Percentiles rank a stretch among this genome's conserved stretches.
phyloP scores from a whole-genome alignment of 345 rosid species.

The Raphanus raphanistrum region DNA sequence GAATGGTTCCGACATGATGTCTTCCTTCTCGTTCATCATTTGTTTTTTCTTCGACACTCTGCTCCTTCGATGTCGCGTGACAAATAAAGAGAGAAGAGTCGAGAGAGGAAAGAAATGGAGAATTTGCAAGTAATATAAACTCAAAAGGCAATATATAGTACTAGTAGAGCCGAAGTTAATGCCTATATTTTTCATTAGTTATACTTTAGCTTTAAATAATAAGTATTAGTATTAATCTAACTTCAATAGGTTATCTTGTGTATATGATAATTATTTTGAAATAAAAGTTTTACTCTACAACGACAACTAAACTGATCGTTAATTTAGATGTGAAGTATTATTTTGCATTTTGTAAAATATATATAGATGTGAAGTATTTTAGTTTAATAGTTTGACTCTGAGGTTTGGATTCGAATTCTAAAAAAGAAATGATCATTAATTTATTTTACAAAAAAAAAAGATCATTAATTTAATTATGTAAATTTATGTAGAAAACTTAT shows the following conservation, averaged over 20 bases:
- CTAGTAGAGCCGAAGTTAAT: not conserved
- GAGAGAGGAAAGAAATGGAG: conserved; percentile 11
- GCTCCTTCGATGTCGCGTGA: conserved; percentile 9
- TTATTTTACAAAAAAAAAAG: too few relatives aligned
- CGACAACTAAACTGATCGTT: too few relatives aligned
- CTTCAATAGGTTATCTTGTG: not conserved
- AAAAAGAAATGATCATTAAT: too few relatives aligned
- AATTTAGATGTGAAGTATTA: too few relatives aligned
- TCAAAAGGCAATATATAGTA: not conserved
- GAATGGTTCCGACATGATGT: conserved; percentile 36
- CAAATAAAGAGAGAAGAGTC: conserved; percentile 3
- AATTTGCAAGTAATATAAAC: not conserved
- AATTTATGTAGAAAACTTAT: too few relatives aligned
- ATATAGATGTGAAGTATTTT: too few relatives aligned
- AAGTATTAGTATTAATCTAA: not conserved
- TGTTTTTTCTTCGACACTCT: conserved; percentile 14
- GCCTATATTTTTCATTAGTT: not conserved
- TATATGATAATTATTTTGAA: not conserved
- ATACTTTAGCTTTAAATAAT: not conserved
- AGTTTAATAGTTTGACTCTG: too few relatives aligned
- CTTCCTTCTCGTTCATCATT: conserved; percentile 12
- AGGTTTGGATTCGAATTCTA: too few relatives aligned
- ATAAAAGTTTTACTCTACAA: too few relatives aligned
- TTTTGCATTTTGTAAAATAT: too few relatives aligned
- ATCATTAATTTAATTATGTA: too few relatives aligned